Conservation (phyloP, 805 yeast species). For the Hanseniaspora singularis region DNA sequence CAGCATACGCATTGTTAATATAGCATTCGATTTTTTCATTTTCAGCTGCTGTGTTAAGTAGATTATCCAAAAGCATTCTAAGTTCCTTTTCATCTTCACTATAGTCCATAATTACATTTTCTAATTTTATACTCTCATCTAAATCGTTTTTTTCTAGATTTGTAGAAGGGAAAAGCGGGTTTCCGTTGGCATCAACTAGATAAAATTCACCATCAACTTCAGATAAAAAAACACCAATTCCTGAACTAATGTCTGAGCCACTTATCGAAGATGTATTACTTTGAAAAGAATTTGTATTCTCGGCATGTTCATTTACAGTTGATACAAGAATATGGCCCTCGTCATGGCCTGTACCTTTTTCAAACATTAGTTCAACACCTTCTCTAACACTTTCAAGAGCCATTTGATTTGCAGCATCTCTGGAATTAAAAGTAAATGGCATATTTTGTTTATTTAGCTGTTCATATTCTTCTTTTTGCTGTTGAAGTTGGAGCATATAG, state of each 20-base stretch:
- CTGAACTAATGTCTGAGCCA: constrained; percentile 1
- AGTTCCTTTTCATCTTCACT: constrained; percentile 13
- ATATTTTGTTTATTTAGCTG: neutral
- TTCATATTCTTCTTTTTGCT: constrained; percentile 8
- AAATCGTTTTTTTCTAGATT: constrained; percentile 8
- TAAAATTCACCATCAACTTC: constrained; percentile 15
- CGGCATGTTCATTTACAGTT: neutral
- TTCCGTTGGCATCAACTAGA: constrained; percentile 18
- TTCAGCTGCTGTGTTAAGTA: constrained; percentile 7
- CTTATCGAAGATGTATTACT: neutral
- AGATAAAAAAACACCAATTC: constrained; percentile 13
- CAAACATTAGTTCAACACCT: constrained; percentile 8
- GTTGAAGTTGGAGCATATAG: constrained; percentile 6
- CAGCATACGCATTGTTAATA: neutral
- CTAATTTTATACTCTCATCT: neutral
- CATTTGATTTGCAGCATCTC: constrained; percentile 10
- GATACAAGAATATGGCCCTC: constrained; percentile 13
- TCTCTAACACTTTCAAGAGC: constrained; percentile 10
- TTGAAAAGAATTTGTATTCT: neutral
- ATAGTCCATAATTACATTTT: neutral
- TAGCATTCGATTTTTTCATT: constrained; percentile 9
- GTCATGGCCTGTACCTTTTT: constrained; percentile 6
- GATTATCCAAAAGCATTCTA: neutral
- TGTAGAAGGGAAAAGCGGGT: constrained; percentile 18
- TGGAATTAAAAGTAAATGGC: neutral